Evolutionary conservation across 73 alveolate genomes (phyloP), one percentile per base, ranked within the genome.

Genomic region (Paramecium sexaurelia): DNA sequence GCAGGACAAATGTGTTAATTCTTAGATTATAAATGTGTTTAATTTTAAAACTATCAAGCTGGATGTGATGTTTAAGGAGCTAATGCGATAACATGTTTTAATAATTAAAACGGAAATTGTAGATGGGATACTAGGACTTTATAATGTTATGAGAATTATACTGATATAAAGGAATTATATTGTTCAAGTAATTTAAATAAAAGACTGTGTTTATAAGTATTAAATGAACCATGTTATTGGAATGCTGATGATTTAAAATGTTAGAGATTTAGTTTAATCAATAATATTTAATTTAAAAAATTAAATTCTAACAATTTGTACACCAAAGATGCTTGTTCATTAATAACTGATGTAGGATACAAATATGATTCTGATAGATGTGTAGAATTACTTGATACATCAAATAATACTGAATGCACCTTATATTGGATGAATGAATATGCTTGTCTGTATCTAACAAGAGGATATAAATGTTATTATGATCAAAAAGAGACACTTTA

Each of bases 181-280:
- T 78, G 90, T 41, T 24, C 39, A 29, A 61, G 55, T 15, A 19
- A 39, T 41, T 15, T 78, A 26, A 78, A 78, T 78, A 37, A 78
- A 10, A 22, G 3, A 2, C 33, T 78, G 3, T 78, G 90, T 45
- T 40, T 40, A 78, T 10, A 41, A 19, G 43, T 78, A 24, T 1
- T 61, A 0, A 78, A 78, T 9, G 68, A 78, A 24, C 75, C 90
- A 29, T 78, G 90, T 22, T 20, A 4, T 24, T 78, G 90, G 90
- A 61, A 78, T 78, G 55, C 8, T 41, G 15, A 56, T 9, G 41
- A 39, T 37, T 19, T 24, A 19, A n/a, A 78, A 78, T 78, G 90
- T 6, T 7, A 17, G 11, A 41, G 36, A 36, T 73, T 73, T 13
- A 61, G n/a, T 32, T 6, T 5, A 8, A 78, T 15, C 2, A n/a